Evolutionary conservation across 2,329 filamentous ascomycete genomes (phyloP).

Genomic region (Thielaviopsis euricoi): DNA sequence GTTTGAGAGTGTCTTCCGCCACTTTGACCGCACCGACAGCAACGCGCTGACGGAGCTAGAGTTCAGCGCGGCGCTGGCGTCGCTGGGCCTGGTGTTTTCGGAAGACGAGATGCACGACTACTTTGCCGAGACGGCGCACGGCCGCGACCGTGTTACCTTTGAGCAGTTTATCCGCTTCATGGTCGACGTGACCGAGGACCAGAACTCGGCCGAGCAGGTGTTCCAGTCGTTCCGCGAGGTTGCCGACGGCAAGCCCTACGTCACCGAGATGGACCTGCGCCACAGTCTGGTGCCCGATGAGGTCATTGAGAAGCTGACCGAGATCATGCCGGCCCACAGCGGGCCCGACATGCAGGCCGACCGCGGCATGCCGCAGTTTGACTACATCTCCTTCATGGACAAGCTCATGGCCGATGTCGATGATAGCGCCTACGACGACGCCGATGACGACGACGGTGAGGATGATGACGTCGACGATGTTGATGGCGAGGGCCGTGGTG

Average conservation of each 20-base stretch:
- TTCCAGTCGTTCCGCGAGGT: constrained; percentile 97
- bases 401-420: constrained; percentile 43
- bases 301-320: constrained; percentile 80
- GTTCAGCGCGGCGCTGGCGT: constrained; percentile 91
- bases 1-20: constrained; percentile 94
- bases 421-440: constrained; percentile 10
- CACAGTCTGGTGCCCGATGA: constrained; percentile 94
- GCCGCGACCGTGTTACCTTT: constrained; percentile 70
- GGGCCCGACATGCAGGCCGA: constrained; percentile 80
- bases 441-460: constrained; percentile 11
- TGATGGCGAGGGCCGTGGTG: constrained; percentile 9
- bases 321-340: constrained; percentile 69
- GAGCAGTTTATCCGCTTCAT: constrained; percentile 99
- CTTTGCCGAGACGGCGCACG: constrained; percentile 73
- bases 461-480: constrained; percentile 10
- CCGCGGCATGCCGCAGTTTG: constrained; percentile 70
- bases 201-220: constrained; percentile 96
- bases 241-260: constrained; percentile 95
- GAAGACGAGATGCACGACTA: constrained; percentile 97
- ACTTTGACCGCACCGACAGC: constrained; percentile 86
- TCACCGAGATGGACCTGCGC: constrained; percentile 90
- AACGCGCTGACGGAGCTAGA: constrained; percentile 88
- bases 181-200: constrained; percentile 97
- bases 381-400: constrained; percentile 97
- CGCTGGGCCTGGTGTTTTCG: constrained; percentile 85